Conservation (phyloP, 306 rosid genomes). For the Cajanus cajan region DNA sequence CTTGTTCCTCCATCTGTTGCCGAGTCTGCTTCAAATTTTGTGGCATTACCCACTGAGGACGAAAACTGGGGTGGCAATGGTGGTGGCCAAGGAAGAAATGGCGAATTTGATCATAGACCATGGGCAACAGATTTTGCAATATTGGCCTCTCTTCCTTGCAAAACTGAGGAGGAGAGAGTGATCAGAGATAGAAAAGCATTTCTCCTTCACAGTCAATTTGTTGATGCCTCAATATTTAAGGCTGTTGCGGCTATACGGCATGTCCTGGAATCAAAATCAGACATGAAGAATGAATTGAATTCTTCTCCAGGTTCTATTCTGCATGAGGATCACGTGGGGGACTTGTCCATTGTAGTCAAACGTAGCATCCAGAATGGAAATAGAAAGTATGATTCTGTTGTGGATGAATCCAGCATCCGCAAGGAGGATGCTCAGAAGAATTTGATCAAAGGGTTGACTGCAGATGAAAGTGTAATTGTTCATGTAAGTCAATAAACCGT, state of each 20-base stretch:
- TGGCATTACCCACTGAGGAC: conserved; percentile 73
- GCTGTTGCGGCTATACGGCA: conserved; percentile 68
- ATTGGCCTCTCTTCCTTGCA: conserved; percentile 77
- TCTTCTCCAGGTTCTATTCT: conserved; percentile 43
- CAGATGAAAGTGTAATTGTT: conserved; percentile 85
- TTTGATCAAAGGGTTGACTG: conserved; percentile 85
- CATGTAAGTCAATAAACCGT: conserved; percentile 55
- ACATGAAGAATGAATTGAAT: conserved; percentile 14
- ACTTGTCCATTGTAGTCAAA: conserved; percentile 60
- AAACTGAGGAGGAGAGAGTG: conserved; percentile 93
- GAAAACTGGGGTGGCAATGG: conserved; percentile 94
- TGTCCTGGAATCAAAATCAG: conserved; percentile 44
- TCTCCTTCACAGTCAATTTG: conserved; percentile 78
- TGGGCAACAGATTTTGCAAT: conserved; percentile 82
- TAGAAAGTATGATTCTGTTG: conserved; percentile 25
- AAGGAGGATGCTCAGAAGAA: conserved; percentile 55
- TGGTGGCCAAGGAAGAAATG: conserved; percentile 79
- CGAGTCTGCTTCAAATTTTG: conserved; percentile 65
- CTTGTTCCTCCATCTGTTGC: conserved; percentile 81
- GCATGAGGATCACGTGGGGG: conserved; percentile 56
- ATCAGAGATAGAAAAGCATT: conserved; percentile 92
- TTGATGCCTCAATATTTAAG: conserved; percentile 72
- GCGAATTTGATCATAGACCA: conserved; percentile 53
- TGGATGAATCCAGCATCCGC: conserved; percentile 23
- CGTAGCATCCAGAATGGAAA: conserved; percentile 43